A percentile compares a stretch with the other conserved stretches of the same genome.
phyloP scores from a whole-genome alignment of 495 filamentous ascomycete species.

The Acidiella bohemica region DNA sequence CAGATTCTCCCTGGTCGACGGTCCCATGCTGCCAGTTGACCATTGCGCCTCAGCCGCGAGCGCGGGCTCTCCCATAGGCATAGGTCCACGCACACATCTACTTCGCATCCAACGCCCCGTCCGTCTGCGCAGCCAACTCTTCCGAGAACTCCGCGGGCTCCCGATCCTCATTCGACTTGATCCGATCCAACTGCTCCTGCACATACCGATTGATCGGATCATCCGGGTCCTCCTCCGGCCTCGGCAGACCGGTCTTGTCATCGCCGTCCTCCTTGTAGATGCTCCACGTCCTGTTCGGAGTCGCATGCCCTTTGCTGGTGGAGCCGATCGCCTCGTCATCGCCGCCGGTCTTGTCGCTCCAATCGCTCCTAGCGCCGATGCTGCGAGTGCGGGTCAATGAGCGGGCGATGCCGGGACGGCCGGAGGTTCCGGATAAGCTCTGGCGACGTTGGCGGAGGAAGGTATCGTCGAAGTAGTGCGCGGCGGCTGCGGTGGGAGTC shows the following conservation, averaged over 20 bases:
- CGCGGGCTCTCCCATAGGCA: too few relatives aligned
- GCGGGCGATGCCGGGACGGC: slow-evolving; percentile 39
- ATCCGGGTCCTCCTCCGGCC: slow-evolving; percentile 25
- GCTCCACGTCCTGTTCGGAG: slow-evolving; percentile 13
- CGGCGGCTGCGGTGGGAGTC: slow-evolving; percentile 65
- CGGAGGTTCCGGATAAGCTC: slow-evolving; percentile 8
- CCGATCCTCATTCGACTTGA: slow-evolving; percentile 21
- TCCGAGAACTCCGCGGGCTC: slow-evolving; percentile 17
- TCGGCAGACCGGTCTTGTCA: slow-evolving; percentile 18
- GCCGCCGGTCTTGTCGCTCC: slow-evolving; percentile 39
- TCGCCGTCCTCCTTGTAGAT: slow-evolving; percentile 17
- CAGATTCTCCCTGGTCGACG: too few relatives aligned
- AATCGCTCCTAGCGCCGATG: slow-evolving; percentile 80
- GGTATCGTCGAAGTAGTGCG: slow-evolving; percentile 91
- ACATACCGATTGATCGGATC: slow-evolving; percentile 30
- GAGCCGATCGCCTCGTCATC: slow-evolving; percentile 23
- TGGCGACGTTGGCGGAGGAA: slow-evolving; percentile 45
- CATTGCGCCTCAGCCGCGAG: too few relatives aligned
- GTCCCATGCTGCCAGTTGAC: too few relatives aligned
- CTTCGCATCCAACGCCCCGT: slow-evolving; percentile 18
- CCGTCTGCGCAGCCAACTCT: slow-evolving; percentile 27
- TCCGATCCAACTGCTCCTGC: slow-evolving; percentile 25
- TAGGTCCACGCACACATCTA: too few relatives aligned
- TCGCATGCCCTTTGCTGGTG: slow-evolving; percentile 5
- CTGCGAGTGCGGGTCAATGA: slow-evolving; percentile 74